Evolutionary conservation across 2,329 filamentous ascomycete species (phyloP), one percentile per base, ranked within the genome.

Genomic region (Myrmaecium sp.): DNA sequence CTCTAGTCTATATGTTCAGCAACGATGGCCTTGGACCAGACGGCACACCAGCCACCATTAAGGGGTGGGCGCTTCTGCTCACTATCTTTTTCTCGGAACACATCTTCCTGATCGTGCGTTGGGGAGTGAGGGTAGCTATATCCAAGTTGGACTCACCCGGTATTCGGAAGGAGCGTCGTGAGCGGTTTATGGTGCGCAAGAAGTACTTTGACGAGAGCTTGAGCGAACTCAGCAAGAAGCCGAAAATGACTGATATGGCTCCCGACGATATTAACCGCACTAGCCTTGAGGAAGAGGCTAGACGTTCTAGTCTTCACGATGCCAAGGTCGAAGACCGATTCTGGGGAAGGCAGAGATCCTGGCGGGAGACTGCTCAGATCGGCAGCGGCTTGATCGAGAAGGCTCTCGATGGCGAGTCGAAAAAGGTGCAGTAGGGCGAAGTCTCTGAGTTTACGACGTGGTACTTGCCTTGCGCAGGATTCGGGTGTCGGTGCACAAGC

Each of bases 31-130:
- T 74, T 21, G 75, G 74, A 0, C 66, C 69, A 0, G 63, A 67
- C 28, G 77, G 77, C 20, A 65, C 65, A 10, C 73, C 76, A 0
- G 69, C 67, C 23, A 66, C 71, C 24, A 77, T 94, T 42, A 74
- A 70, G 30, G 74, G 64, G 9, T 92, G 82, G 76, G 80, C 74
- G 0, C 59, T 94, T 3, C 64, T 98, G 4, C 58, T 93, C 11
- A 70, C 74, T 12, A 74, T 98, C 30, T 68, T 95, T 39, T 68
- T 91, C 38, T 74, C 81, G 0, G 89, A 98, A 47, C 86, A 98
- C 46, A 55, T 84, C 10, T 95, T 92, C 48, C 68, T 98, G n/a
- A 58, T 73, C 3, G 66, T 80, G 2, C 74, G 84, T 41, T 64
- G 74, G 33, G 66, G 63, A 1, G 77, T 94, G 4, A 69, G 74